Evolutionary conservation across 2,329 filamentous ascomycete genomes (phyloP), one percentile per base, ranked within the genome.

Genomic region (Neurospora sp.): DNA sequence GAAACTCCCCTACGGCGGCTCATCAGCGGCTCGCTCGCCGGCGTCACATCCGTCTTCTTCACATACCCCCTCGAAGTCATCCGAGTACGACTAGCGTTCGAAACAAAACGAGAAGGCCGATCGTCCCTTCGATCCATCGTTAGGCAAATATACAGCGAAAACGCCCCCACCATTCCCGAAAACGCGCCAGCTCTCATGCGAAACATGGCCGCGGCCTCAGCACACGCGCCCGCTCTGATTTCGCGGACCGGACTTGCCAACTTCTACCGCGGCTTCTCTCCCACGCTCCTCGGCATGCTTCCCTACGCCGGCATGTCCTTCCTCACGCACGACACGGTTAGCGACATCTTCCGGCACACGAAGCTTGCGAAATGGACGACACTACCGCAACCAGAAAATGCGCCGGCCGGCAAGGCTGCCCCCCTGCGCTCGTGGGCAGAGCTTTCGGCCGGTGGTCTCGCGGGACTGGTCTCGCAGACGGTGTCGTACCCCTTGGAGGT

Each of bases 301-400:
- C 96, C 96, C 0, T 99, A 99, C 77, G 96, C 96, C 1, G 96
- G 96, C 76, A 90, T 96, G 77, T 97, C 93, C 1, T 99, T 99
- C 81, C 86, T 99, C 52, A 97, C 93, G 0, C 96, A 99, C 81
- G 96, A 99, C 79, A 93, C 92, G 4, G 88, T 91, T 52, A 92
- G 93, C 72, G 96, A 99, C 79, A 77, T 96, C 66, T 86, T 99
- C 75, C 92, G 94, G 19, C 85, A 86, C 70, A 89, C 90, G 0
- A 73, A 79, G 0, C 76, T 97, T 7, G 89, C 91, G 4, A 78
- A 85, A 66, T 92, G 93, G 78, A 97, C 95, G 4, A 93, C 91
- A 0, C 82, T 96, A 1, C 88, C 92, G 0, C 83, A 85, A 71
- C 88, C 85, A 67, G 83, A 79, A 82, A 83, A 84, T 69, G 79